Conservation (phyloP, 192 early-diverging fungal species). For the Rhizoclosmatium globosum region DNA sequence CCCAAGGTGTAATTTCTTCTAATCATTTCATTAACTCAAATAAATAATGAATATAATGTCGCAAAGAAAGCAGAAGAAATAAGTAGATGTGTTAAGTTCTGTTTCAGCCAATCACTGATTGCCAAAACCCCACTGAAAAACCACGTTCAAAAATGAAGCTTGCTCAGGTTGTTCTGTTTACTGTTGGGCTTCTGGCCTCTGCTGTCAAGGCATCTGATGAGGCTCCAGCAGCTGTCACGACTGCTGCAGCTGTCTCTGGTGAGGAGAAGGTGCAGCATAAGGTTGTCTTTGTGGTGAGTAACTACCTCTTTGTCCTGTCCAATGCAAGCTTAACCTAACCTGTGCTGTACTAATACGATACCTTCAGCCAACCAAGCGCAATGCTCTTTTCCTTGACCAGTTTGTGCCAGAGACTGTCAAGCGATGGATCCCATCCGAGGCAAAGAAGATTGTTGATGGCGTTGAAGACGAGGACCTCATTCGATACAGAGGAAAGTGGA, state of each 20-base stretch:
- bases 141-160: neutral
- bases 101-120: too few relatives aligned
- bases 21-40: too few relatives aligned
- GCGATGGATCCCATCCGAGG: conserved; percentile 73
- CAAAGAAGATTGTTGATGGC: conserved; percentile 76
- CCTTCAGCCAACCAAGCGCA: conserved; percentile 65
- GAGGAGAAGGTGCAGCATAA: neutral
- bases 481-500: conserved; percentile 79
- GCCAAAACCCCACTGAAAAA: too few relatives aligned
- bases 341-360: neutral
- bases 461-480: conserved; percentile 75
- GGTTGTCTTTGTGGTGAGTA: conserved; percentile 21
- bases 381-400: conserved; percentile 78
- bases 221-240: neutral
- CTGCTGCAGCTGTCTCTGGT: neutral
- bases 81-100: too few relatives aligned
- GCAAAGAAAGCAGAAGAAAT: too few relatives aligned
- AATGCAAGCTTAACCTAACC: neutral
- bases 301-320: neutral
- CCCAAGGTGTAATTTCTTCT: too few relatives aligned
- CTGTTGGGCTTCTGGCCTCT: conserved; percentile 1
- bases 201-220: neutral
- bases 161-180: neutral
- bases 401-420: conserved; percentile 64
- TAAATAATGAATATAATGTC: too few relatives aligned